Conservation (phyloP, 345 rosid species). For the Diplotaxis tenuifolia region DNA sequence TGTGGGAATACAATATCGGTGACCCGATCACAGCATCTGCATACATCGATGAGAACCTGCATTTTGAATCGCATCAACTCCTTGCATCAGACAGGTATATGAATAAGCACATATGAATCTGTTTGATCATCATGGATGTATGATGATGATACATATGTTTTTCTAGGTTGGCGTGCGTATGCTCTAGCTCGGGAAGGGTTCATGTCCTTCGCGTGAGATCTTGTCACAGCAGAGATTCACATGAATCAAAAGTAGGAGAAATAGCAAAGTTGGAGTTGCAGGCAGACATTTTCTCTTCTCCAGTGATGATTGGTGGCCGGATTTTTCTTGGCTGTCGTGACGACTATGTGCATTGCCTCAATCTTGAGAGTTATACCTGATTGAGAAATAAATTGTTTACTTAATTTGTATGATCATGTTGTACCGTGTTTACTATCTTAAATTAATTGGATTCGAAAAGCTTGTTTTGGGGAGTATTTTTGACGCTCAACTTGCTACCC, state of each 20-base stretch:
- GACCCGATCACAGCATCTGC: slow-evolving; percentile 84
- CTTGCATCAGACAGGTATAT: slow-evolving; percentile 56
- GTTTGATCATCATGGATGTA: neutral
- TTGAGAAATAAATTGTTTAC: too few species aligned
- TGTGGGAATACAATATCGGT: slow-evolving; percentile 73
- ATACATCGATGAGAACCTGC: slow-evolving; percentile 76
- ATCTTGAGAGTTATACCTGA: slow-evolving; percentile 41
- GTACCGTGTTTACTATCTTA: too few species aligned
- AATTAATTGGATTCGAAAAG: too few species aligned
- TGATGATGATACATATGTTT: slow-evolving; percentile 13
- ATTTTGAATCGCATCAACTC: slow-evolving; percentile 42
- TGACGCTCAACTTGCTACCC: too few species aligned
- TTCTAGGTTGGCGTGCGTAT: slow-evolving; percentile 75
- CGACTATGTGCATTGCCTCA: slow-evolving; percentile 69
- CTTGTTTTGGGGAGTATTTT: too few species aligned
- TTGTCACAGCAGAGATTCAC: slow-evolving; percentile 24
- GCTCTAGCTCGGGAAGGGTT: slow-evolving; percentile 64
- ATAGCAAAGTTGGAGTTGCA: slow-evolving; percentile 51
- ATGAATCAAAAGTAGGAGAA: slow-evolving; percentile 51
- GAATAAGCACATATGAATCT: slow-evolving; percentile 8
- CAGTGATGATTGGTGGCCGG: slow-evolving; percentile 86
- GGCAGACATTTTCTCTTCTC: slow-evolving; percentile 85
- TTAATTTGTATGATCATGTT: too few species aligned
- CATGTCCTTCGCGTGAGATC: slow-evolving; percentile 49
- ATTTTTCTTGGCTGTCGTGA: slow-evolving; percentile 91